Conservation (phyloP, 1,139 yeast species). For the Suhomyces atakaporum region DNA sequence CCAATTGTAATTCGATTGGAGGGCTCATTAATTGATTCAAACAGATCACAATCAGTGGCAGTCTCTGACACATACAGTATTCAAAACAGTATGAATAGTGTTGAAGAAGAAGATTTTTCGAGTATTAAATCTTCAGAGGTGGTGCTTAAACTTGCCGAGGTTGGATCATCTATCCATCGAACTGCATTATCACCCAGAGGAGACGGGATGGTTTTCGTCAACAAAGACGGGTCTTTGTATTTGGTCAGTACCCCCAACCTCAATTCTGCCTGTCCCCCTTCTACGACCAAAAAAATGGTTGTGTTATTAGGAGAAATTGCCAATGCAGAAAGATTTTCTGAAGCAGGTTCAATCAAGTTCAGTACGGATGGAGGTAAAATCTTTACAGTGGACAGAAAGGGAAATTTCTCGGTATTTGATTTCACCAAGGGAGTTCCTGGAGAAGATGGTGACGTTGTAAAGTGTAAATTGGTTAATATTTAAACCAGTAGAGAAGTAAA, state of each 20-base stretch:
- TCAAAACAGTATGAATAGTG: slow-evolving; percentile 18
- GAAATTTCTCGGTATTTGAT: slow-evolving; percentile 75
- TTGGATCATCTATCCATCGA: slow-evolving; percentile 77
- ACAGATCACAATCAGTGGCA: slow-evolving; percentile 7
- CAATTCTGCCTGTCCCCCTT: slow-evolving; percentile 29
- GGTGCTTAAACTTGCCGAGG: slow-evolving; percentile 61
- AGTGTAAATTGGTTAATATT: slow-evolving; percentile 59
- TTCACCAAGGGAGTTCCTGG: slow-evolving; percentile 84
- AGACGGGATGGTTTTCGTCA: slow-evolving; percentile 79
- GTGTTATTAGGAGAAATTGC: slow-evolving; percentile 78
- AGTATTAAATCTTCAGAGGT: slow-evolving; percentile 35
- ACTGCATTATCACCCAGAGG: slow-evolving; percentile 82
- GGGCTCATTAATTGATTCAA: slow-evolving; percentile 36
- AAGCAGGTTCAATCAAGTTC: slow-evolving; percentile 75
- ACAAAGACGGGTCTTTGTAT: slow-evolving; percentile 73
- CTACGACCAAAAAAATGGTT: slow-evolving; percentile 47
- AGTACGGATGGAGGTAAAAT: slow-evolving; percentile 81
- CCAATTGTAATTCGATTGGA: slow-evolving; percentile 39
- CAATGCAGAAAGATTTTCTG: slow-evolving; percentile 65
- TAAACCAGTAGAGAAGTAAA: slow-evolving; percentile 1
- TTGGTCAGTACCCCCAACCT: slow-evolving; percentile 66
- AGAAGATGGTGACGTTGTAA: slow-evolving; percentile 73
- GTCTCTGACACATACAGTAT: slow-evolving; percentile 17
- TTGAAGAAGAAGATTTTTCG: slow-evolving; percentile 22
- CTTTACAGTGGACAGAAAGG: slow-evolving; percentile 77